phyloP scores from a whole-genome alignment of 768 basidiomycete genomes.

The Mycena kentingensis region DNA sequence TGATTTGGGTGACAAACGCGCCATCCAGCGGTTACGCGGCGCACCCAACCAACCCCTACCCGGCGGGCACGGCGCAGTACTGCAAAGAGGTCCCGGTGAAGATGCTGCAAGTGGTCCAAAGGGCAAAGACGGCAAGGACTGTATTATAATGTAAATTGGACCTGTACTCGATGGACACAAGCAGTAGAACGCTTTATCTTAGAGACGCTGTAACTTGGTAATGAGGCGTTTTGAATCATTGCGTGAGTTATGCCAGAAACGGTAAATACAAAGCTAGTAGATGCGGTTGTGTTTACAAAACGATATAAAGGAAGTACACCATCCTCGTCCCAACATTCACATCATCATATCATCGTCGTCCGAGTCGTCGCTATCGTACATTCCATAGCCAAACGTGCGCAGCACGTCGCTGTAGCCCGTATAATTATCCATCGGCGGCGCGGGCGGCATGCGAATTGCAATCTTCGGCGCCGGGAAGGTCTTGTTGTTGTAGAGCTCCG shows the following conservation, averaged over 20 bases:
- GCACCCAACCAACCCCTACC: constrained; percentile 58
- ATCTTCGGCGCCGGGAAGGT: constrained; percentile 6
- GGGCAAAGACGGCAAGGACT: constrained; percentile 74
- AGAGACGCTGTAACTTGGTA: constrained; percentile 7
- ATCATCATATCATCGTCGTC: not conserved
- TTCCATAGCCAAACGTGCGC: no score
- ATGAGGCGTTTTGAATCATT: not conserved
- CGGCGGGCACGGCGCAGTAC: constrained; percentile 62
- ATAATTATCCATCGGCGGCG: not conserved
- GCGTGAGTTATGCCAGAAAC: not conserved
- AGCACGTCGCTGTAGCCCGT: no score
- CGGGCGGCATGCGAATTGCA: not conserved
- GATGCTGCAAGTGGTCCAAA: constrained; percentile 41
- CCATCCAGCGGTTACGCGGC: constrained; percentile 76
- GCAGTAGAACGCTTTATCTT: constrained; percentile 7
- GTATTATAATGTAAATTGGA: constrained; percentile 76
- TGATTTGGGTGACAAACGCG: constrained; percentile 92
- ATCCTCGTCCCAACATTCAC: not conserved
- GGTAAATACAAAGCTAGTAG: no score
- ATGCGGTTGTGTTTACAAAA: no score
- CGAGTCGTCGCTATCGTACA: not conserved
- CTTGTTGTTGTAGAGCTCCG: constrained; percentile 11
- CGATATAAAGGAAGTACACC: no score
- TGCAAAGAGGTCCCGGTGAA: constrained; percentile 57
- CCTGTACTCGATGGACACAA: constrained; percentile 17